Conservation (phyloP, 2,329 filamentous ascomycete genomes). For the Phialophora verrucosa region DNA sequence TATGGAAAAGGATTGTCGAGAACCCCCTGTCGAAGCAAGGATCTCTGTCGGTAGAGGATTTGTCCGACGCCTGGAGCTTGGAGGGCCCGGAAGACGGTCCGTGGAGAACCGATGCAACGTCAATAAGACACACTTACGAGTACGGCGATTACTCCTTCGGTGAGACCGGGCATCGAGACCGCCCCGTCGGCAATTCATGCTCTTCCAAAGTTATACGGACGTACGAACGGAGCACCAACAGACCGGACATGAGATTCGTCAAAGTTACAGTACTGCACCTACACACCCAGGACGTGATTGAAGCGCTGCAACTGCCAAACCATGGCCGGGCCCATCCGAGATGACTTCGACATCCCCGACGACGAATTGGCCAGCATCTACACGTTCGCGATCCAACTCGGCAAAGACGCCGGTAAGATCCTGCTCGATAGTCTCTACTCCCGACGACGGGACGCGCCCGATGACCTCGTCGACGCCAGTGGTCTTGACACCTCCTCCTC, state of each 20-base stretch:
- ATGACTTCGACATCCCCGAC: constrained; percentile 22
- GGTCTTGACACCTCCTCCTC: constrained; percentile 48
- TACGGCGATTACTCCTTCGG: too few relatives aligned
- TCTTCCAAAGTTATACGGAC: too few relatives aligned
- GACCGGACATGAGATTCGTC: too few relatives aligned
- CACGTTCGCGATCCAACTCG: constrained; percentile 71
- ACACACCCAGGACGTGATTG: too few relatives aligned
- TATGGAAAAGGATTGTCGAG: neutral
- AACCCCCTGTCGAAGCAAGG: neutral
- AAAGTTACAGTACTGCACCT: too few relatives aligned
- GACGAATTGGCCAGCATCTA: constrained; percentile 69
- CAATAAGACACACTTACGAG: too few relatives aligned
- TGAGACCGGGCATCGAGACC: too few relatives aligned
- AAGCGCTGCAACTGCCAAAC: neutral
- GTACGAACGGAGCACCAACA: too few relatives aligned
- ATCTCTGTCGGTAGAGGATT: neutral
- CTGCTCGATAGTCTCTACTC: constrained; percentile 68
- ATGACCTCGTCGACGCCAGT: constrained; percentile 66
- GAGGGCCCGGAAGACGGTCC: neutral
- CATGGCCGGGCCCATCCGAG: neutral
- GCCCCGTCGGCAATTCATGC: too few relatives aligned
- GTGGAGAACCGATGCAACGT: neutral
- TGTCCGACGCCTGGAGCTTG: neutral
- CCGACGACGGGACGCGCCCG: constrained; percentile 52
- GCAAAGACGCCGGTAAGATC: constrained; percentile 71